phyloP scores from a whole-genome alignment of 768 basidiomycete species.

The Psilocybe sp. region DNA sequence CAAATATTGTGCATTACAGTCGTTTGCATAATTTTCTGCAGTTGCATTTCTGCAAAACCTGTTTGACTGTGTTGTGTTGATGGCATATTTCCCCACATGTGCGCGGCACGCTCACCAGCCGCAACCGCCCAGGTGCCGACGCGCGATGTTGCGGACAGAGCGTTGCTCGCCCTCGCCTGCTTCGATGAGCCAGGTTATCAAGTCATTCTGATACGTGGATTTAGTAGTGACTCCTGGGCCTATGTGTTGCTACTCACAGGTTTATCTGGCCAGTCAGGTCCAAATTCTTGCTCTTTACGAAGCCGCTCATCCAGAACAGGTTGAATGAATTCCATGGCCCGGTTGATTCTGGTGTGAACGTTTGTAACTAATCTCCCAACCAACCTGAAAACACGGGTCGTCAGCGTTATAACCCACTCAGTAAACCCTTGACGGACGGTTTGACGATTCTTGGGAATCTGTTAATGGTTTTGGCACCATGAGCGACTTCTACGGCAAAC shows the following conservation, averaged over 20 bases:
- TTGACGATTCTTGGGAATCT: conserved; percentile 15
- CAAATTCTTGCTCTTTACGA: conserved; percentile 2
- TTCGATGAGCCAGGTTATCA: conserved; percentile 27
- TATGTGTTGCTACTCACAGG: conserved; percentile 2
- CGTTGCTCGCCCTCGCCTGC: conserved; percentile 21
- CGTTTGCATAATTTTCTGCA: too few species aligned
- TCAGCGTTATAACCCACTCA: neutral
- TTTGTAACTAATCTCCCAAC: conserved; percentile 10
- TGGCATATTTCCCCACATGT: too few species aligned
- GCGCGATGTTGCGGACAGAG: conserved; percentile 13
- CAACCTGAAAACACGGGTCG: conserved; percentile 6
- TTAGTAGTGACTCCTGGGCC: neutral
- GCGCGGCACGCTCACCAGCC: too few species aligned
- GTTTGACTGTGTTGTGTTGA: too few species aligned
- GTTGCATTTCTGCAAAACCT: too few species aligned
- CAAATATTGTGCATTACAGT: too few species aligned
- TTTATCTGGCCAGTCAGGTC: conserved; percentile 4
- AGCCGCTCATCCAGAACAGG: conserved; percentile 14
- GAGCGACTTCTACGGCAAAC: conserved; percentile 14
- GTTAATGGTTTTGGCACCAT: conserved; percentile 9
- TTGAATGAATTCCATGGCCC: conserved; percentile 6
- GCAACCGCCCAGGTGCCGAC: too few species aligned
- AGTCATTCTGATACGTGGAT: conserved; percentile 17
- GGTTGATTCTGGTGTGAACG: conserved; percentile 8
- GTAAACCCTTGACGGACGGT: conserved; percentile 10